Evolutionary conservation across 2,329 filamentous ascomycete genomes (phyloP).

Genomic region (Magnaporthiopsis incrustans): DNA sequence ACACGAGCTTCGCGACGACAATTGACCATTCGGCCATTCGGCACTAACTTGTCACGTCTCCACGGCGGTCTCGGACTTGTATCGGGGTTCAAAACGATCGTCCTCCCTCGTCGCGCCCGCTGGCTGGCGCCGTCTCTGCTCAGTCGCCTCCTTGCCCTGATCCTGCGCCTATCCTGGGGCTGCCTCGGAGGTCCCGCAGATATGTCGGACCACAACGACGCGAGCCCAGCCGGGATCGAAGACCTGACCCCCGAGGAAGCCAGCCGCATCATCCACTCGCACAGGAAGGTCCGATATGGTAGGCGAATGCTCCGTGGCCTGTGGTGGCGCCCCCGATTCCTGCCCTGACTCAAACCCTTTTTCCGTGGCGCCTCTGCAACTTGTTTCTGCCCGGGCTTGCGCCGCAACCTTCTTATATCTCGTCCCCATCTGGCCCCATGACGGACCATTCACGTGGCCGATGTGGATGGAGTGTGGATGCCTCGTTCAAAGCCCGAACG

Average conservation of each 20-base stretch:
- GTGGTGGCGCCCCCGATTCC: too few relatives aligned
- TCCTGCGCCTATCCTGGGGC: background rate
- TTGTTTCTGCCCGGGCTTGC: background rate
- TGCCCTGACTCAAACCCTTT: background rate
- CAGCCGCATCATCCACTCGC: conserved; percentile 60
- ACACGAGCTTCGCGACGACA: too few relatives aligned
- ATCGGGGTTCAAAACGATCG: conserved; percentile 13
- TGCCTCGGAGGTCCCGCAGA: conserved; percentile 9
- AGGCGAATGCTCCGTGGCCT: conserved; percentile 20
- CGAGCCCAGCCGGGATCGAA: conserved; percentile 38
- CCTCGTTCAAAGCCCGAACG: background rate
- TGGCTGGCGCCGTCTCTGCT: background rate
- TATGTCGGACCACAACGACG: conserved; percentile 37
- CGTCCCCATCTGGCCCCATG: background rate
- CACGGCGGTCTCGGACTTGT: conserved; percentile 13
- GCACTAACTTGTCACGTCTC: background rate
- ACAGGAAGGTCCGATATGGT: conserved; percentile 63
- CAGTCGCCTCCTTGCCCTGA: background rate
- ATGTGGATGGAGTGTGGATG: background rate
- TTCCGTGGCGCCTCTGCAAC: background rate
- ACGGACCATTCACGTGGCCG: background rate
- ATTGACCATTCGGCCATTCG: background rate
- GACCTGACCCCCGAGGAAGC: conserved; percentile 58
- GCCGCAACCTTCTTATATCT: background rate
- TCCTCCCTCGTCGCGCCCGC: background rate